phyloP scores from a whole-genome alignment of 2,329 filamentous ascomycete genomes.

The Magnaporthiopsis incrustans region DNA sequence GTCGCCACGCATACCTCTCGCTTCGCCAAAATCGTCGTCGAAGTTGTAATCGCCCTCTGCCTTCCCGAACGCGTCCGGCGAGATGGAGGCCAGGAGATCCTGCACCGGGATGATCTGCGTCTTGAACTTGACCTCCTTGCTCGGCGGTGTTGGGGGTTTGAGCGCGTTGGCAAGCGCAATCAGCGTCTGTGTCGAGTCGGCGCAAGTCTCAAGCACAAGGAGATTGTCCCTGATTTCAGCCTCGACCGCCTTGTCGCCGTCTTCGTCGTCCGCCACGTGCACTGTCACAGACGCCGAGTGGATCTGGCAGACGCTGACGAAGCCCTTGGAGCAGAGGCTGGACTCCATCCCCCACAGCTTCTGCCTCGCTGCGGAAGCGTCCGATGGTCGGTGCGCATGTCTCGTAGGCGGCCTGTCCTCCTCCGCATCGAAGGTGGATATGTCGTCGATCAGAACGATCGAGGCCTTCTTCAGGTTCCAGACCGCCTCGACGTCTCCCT shows the following conservation, averaged over 20 bases:
- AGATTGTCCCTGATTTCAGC: conserved; percentile 80
- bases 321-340: conserved; percentile 59
- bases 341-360: conserved; percentile 39
- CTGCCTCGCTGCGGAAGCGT: conserved; percentile 16
- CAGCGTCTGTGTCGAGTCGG: conserved; percentile 92
- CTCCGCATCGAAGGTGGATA: conserved; percentile 33
- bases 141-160: conserved; percentile 75
- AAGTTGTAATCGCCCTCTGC: conserved; percentile 54
- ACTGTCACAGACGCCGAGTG: conserved; percentile 69
- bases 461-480: conserved; percentile 73
- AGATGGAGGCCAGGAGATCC: conserved; percentile 84
- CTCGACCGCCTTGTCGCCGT: conserved; percentile 60
- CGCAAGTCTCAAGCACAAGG: conserved; percentile 87
- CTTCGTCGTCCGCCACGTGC: conserved; percentile 47
- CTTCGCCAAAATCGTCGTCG: conserved; percentile 54
- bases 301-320: conserved; percentile 78
- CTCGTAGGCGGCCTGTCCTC: conserved; percentile 30
- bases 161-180: conserved; percentile 72
- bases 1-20: conserved; percentile 20
- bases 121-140: conserved; percentile 74
- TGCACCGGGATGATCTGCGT: conserved; percentile 80
- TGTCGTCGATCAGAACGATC: conserved; percentile 74
- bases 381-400: conserved; percentile 9
- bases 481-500: conserved; percentile 53
- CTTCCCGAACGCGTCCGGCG: conserved; percentile 69